Percentiles rank a stretch among this genome's conserved stretches.
phyloP scores from a whole-genome alignment of 2,329 filamentous ascomycete species.

The Bipolaris sorokiniana region DNA sequence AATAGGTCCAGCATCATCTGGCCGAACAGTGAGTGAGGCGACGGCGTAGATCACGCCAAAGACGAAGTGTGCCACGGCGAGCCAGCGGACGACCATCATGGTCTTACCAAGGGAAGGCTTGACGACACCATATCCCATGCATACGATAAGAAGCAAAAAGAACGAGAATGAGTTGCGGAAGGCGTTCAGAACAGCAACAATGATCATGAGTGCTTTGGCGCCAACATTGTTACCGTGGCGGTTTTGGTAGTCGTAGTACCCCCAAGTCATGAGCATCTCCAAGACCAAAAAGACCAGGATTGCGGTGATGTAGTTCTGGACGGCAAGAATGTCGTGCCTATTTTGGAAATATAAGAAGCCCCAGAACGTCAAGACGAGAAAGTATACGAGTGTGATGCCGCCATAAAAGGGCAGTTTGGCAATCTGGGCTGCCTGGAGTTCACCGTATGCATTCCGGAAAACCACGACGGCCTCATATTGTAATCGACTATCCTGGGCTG shows the following conservation, averaged over 20 bases:
- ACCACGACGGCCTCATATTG: constrained; percentile 83
- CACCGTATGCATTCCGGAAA: constrained; percentile 95
- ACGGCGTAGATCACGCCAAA: constrained; percentile 95
- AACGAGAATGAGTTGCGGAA: constrained; percentile 97
- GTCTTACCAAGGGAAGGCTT: constrained; percentile 89
- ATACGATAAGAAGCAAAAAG: constrained; percentile 96
- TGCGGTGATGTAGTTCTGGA: constrained; percentile 98
- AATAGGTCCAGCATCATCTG: constrained; percentile 86
- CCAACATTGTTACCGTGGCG: constrained; percentile 82
- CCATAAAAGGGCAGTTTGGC: constrained; percentile 98
- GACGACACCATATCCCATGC: constrained; percentile 99
- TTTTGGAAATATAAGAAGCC: constrained; percentile 95
- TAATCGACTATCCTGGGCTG: constrained; percentile 66
- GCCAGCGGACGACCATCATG: constrained; percentile 91
- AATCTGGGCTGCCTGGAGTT: constrained; percentile 93
- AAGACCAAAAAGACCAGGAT: constrained; percentile 93
- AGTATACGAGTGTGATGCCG: constrained; percentile 90
- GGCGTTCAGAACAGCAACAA: constrained; percentile 93
- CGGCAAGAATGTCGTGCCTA: constrained; percentile 88
- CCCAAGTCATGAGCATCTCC: constrained; percentile 98
- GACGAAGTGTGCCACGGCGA: constrained; percentile 90
- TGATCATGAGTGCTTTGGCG: constrained; percentile 83
- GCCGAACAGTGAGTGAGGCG: constrained; percentile 85
- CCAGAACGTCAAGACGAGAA: constrained; percentile 86
- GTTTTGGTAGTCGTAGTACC: constrained; percentile 97